These are phyloP conservation scores for Saccharata proteae DNA, from an alignment of 2,329 filamentous ascomycete species.

Conservation along the genomic window DNA sequence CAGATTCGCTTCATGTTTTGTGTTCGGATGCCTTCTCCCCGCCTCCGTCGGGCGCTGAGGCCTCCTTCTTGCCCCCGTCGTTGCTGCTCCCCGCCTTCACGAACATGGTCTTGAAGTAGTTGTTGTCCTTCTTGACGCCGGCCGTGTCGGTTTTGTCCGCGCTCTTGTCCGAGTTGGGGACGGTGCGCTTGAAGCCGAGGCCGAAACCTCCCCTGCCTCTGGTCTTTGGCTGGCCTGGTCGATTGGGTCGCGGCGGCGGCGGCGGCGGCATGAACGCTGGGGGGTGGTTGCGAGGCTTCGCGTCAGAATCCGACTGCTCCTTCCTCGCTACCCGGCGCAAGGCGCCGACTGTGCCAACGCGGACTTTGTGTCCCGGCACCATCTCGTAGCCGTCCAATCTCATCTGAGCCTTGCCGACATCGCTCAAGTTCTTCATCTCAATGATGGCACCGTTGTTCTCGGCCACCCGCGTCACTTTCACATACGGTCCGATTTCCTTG, in stretches of 20 bases:
- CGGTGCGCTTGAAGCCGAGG: slow-evolving; percentile 1
- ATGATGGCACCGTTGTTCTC: slow-evolving; percentile 76
- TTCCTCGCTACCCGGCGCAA: slow-evolving; percentile 15
- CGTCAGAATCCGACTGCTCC: slow-evolving; percentile 11
- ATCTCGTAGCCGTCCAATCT: slow-evolving; percentile 28
- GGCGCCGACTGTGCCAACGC: slow-evolving; percentile 26
- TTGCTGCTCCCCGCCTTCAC: neutral
- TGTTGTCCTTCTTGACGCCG: slow-evolving; percentile 4
- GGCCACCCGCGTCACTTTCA: slow-evolving; percentile 68
- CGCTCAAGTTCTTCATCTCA: slow-evolving; percentile 60
- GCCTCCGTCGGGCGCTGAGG: too few species aligned
- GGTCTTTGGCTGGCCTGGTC: neutral
- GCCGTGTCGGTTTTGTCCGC: neutral
- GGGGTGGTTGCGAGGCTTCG: neutral
- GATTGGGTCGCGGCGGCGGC: slow-evolving; percentile 1
- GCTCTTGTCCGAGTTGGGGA: neutral
- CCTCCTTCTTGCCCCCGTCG: neutral
- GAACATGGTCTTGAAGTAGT: slow-evolving; percentile 5
- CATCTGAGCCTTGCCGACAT: slow-evolving; percentile 58
- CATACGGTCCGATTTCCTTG: slow-evolving; percentile 56
- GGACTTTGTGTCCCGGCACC: slow-evolving; percentile 26
- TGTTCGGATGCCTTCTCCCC: too few species aligned
- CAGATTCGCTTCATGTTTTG: too few species aligned
- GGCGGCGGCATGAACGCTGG: neutral
- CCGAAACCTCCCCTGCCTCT: slow-evolving; percentile 3